Conservation (phyloP, 1,139 yeast genomes). For the Cylindricascospora bacillispora region DNA sequence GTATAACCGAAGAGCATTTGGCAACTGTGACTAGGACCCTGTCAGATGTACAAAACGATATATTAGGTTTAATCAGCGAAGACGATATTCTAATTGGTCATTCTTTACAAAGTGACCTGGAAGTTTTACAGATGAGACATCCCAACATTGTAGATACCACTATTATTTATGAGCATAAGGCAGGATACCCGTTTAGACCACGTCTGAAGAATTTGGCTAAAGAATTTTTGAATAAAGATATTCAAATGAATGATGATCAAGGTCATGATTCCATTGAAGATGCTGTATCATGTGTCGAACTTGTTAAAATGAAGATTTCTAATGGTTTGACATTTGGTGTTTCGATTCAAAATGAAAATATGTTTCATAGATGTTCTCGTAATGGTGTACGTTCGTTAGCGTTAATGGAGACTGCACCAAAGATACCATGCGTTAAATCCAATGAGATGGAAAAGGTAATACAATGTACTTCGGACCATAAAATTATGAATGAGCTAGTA, state of each 20-base stretch:
- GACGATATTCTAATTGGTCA: conserved; percentile 59
- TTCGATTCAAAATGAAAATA: conserved; percentile 32
- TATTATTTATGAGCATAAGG: conserved; percentile 51
- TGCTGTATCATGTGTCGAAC: conserved; percentile 66
- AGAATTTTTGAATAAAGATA: conserved; percentile 40
- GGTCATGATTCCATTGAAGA: conserved; percentile 90
- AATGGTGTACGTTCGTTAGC: conserved; percentile 31
- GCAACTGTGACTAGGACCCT: conserved; percentile 50
- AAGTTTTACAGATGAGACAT: conserved; percentile 47
- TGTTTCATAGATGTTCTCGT: conserved; percentile 27
- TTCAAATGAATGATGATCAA: conserved; percentile 44
- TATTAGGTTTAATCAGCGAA: conserved; percentile 35
- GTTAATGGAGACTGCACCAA: conserved; percentile 24
- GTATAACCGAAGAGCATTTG: conserved; percentile 64
- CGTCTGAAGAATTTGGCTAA: conserved; percentile 57
- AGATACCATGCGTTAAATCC: conserved; percentile 5
- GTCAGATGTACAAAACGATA: conserved; percentile 49
- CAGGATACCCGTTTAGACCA: conserved; percentile 73
- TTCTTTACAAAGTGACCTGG: conserved; percentile 56
- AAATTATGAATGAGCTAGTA: conserved; percentile 34
- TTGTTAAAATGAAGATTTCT: conserved; percentile 53
- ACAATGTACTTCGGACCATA: conserved; percentile 46
- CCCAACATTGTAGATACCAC: conserved; percentile 60
- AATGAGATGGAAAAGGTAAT: conserved; percentile 25
- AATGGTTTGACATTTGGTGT: conserved; percentile 59